Evolutionary conservation across 2,329 filamentous ascomycete genomes (phyloP), one percentile per base, ranked within the genome.

Genomic region (Xylaria sp.): DNA sequence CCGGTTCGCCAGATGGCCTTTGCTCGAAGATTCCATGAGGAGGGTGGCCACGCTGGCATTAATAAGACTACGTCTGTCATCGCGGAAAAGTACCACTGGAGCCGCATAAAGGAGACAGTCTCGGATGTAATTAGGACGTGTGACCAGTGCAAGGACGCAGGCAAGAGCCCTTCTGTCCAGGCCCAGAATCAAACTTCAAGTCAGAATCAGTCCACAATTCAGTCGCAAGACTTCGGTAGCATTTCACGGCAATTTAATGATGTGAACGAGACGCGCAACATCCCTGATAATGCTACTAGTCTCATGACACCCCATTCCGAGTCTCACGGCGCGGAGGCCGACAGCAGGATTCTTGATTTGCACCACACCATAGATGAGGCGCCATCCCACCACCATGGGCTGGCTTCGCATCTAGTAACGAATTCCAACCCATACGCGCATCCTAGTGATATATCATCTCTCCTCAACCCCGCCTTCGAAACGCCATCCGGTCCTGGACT

Each of bases 51-150:
- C 77, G 93, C 92, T 7, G 96, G 96, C 60, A 98, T 98, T 84
- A 99, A 99, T 84, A 97, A 97, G 83, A 98, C 95, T 0, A 98
- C 95, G 0, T 94, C 95, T 23, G 91, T 90, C 23, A 97, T 99
- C 75, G 93, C 95, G 12, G 93, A 97, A 78, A 92, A 91, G 76
- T 97, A 95, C 78, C 96, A 98, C 81, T 99, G 96, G 96, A 94
- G 97, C 56, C 89, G 95, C 69, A 98, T 98, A 83, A 99, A 98
- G 80, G 94, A 97, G 81, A 98, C 95, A 0, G 96, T 97, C 69
- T 96, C 92, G 78, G 90, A 95, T 78, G 94, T 97, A 74, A 97
- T 98, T 80, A 91, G 93, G 74, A 95, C 96, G 75, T 99, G 96
- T 80, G 82, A 87, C 8, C 91, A 97, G 78, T 98, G 95, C 83